Percentiles rank a stretch among this genome's conserved stretches.
phyloP scores from a whole-genome alignment of 805 yeast species.

The Starmera caribaea region DNA sequence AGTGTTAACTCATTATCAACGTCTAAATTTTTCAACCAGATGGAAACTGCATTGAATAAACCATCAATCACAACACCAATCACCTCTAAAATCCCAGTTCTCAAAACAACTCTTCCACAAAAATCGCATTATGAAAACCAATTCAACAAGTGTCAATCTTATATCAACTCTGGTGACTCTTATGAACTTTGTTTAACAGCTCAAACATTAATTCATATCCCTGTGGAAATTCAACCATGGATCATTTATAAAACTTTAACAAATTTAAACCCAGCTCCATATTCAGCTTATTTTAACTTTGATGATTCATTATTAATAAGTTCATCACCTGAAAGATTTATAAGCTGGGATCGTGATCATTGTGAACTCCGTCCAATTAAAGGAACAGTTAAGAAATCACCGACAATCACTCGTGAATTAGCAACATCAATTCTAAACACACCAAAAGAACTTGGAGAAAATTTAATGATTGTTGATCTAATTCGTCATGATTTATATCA shows the following conservation, averaged over 20 bases:
- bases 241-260: conserved; percentile 66
- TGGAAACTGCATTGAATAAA: conserved; percentile 20
- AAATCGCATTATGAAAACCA: conserved; percentile 41
- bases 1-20: conserved; percentile 1
- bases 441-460: conserved; percentile 92
- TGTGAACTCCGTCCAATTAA: conserved; percentile 92
- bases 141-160: conserved; percentile 57
- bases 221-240: conserved; percentile 55
- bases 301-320: conserved; percentile 54
- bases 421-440: conserved; percentile 64
- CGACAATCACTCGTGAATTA: conserved; percentile 38
- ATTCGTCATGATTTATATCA: conserved; percentile 85
- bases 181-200: conserved; percentile 89
- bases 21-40: conserved; percentile 4
- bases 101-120: conserved; percentile 38
- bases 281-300: conserved; percentile 71
- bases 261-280: conserved; percentile 82
- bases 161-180: conserved; percentile 72
- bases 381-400: conserved; percentile 78
- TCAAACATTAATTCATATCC: conserved; percentile 51
- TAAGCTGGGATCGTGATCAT: conserved; percentile 52
- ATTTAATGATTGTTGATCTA: conserved; percentile 91
- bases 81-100: conserved; percentile 5
- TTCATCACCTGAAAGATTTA: conserved; percentile 90
- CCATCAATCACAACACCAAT: neutral